Percentiles rank a stretch among this genome's conserved stretches.
Evolutionary conservation across 2,329 filamentous ascomycete genomes (phyloP).

Genomic region (Xylariaceae sp.): DNA sequence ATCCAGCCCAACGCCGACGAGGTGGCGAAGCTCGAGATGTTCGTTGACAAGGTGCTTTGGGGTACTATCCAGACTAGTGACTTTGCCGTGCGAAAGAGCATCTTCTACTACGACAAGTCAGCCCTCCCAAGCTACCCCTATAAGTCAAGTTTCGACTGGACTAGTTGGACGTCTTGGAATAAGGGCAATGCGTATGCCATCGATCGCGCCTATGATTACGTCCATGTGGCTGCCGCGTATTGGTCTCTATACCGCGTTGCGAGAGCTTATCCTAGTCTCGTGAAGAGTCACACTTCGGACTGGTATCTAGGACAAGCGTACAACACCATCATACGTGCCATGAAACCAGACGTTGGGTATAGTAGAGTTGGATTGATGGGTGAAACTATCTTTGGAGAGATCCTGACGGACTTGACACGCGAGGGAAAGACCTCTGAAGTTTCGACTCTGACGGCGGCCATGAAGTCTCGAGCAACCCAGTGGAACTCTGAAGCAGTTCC

Average conservation of each 20-base stretch:
- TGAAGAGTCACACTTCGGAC: constrained; percentile 51
- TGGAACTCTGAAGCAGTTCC: constrained; percentile 61
- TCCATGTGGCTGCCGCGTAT: constrained; percentile 62
- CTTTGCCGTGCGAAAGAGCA: constrained; percentile 59
- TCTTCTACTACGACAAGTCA: constrained; percentile 62
- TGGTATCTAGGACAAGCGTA: constrained; percentile 65
- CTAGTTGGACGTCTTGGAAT: constrained; percentile 59
- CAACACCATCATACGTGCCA: constrained; percentile 53
- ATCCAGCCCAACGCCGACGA: constrained; percentile 57
- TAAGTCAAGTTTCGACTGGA: constrained; percentile 53
- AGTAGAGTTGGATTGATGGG: constrained; percentile 62
- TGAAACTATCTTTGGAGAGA: constrained; percentile 62
- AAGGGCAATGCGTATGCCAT: constrained; percentile 51
- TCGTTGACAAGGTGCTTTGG: constrained; percentile 59
- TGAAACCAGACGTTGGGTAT: constrained; percentile 51
- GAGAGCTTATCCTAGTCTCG: constrained; percentile 53
- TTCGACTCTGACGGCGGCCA: constrained; percentile 49
- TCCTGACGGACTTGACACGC: constrained; percentile 57
- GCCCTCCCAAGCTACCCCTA: constrained; percentile 54
- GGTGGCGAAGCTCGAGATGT: constrained; percentile 59
- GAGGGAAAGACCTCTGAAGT: constrained; percentile 53
- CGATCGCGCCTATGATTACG: constrained; percentile 64
- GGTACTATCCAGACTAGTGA: constrained; percentile 54
- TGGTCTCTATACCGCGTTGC: constrained; percentile 65
- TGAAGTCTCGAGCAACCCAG: constrained; percentile 55